A percentile compares a stretch with the other conserved stretches of the same genome.
These are phyloP conservation scores for Paecilomyces sp. DNA, from an alignment of 2,329 filamentous ascomycete species.

Conservation along the genomic window DNA sequence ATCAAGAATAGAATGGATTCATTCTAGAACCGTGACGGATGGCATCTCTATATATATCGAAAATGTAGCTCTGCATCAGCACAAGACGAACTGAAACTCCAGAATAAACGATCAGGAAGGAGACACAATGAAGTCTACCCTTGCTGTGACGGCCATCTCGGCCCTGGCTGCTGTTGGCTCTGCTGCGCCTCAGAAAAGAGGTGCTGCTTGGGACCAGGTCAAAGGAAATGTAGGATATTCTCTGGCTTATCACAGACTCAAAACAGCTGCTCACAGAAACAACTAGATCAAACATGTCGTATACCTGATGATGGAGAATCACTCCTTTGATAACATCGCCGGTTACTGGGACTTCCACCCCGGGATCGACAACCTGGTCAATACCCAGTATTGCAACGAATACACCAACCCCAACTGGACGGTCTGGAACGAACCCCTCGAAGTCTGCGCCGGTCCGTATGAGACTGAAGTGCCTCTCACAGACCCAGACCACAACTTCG, in stretches of 20 bases:
- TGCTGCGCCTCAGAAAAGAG: constrained; percentile 10
- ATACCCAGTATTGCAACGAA: constrained; percentile 28
- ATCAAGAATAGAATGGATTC: background rate
- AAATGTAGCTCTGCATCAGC: background rate
- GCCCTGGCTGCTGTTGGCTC: constrained; percentile 10
- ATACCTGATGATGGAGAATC: constrained; percentile 33
- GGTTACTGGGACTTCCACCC: constrained; percentile 31
- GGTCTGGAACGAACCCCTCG: constrained; percentile 26
- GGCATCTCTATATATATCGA: background rate
- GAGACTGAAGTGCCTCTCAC: constrained; percentile 28
- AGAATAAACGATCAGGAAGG: constrained; percentile 3
- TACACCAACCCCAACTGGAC: constrained; percentile 34
- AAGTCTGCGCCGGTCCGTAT: constrained; percentile 28
- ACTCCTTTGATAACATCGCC: constrained; percentile 34
- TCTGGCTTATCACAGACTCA: background rate
- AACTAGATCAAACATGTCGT: constrained; percentile 27
- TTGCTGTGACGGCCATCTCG: constrained; percentile 2
- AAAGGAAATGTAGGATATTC: background rate
- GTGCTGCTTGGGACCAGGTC: background rate
- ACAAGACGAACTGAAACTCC: background rate
- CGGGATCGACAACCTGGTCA: constrained; percentile 29
- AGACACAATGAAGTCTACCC: constrained; percentile 12
- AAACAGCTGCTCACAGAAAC: background rate
- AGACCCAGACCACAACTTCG: constrained; percentile 29
- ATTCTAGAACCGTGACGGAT: background rate